These are phyloP conservation scores for Aspergillus awamori DNA, from an alignment of 2,329 filamentous ascomycete genomes.

Conservation along the genomic window DNA sequence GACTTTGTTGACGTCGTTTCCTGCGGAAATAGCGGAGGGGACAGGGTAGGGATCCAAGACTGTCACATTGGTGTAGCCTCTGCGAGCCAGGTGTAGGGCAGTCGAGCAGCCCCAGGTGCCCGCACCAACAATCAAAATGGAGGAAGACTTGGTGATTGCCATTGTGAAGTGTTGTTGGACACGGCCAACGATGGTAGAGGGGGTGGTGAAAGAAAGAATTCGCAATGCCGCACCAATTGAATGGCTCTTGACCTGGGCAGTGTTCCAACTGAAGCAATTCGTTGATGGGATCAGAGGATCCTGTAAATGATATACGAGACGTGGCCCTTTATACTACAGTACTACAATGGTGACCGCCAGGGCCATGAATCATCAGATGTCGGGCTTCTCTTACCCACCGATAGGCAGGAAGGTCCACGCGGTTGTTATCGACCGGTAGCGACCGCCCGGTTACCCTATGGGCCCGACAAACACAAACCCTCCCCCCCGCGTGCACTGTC, in stretches of 20 bases:
- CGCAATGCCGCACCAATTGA: neutral
- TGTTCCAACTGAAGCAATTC: neutral
- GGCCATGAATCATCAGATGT: slow-evolving; percentile 6
- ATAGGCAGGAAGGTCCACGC: slow-evolving; percentile 11
- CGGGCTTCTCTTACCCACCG: neutral
- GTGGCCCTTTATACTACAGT: neutral
- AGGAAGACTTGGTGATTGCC: slow-evolving; percentile 20
- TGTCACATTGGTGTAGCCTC: slow-evolving; percentile 52
- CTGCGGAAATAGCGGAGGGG: slow-evolving; percentile 52
- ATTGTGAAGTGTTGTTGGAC: slow-evolving; percentile 5
- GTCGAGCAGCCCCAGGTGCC: slow-evolving; percentile 53
- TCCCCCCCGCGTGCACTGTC: slow-evolving; percentile 13
- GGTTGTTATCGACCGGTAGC: slow-evolving; percentile 7
- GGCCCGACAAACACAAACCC: neutral
- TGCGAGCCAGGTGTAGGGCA: slow-evolving; percentile 49
- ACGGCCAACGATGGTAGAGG: neutral
- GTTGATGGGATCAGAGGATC: neutral
- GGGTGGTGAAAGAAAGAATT: neutral
- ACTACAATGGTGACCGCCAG: neutral
- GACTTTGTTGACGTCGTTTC: slow-evolving; percentile 54
- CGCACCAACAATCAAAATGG: slow-evolving; percentile 53
- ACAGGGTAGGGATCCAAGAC: slow-evolving; percentile 52
- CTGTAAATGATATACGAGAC: neutral
- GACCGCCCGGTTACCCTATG: slow-evolving; percentile 9
- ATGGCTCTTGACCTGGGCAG: neutral